phyloP scores from a whole-genome alignment of 169 alveolate species.

The Babesia bovis region DNA sequence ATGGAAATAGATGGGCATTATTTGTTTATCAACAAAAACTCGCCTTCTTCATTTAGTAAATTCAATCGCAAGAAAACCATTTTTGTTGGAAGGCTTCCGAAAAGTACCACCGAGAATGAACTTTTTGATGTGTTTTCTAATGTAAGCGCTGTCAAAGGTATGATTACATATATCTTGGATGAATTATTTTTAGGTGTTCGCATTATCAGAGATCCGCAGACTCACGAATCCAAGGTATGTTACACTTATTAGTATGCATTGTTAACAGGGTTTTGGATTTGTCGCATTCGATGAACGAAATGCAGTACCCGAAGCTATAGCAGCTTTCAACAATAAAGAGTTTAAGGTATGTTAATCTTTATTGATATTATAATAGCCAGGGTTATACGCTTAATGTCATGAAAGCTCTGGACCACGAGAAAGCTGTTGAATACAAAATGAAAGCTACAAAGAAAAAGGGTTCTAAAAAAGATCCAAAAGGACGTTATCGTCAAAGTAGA shows the following conservation, averaged over 20 bases:
- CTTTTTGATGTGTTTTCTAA: slow-evolving; percentile 51
- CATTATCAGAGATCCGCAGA: slow-evolving; percentile 47
- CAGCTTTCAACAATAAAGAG: slow-evolving; percentile 29
- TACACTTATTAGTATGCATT: background rate
- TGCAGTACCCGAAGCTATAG: slow-evolving; percentile 60
- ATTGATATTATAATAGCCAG: background rate
- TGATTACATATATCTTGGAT: background rate
- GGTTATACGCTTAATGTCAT: slow-evolving; percentile 60
- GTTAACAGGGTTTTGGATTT: slow-evolving; percentile 59
- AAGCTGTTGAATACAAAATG: slow-evolving; percentile 17
- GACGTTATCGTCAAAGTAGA: no score
- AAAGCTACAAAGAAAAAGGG: slow-evolving; percentile 18
- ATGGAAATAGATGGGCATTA: slow-evolving; percentile 62
- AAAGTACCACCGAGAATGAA: slow-evolving; percentile 52
- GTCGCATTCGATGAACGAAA: slow-evolving; percentile 53
- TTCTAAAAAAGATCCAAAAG: background rate
- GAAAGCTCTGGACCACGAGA: slow-evolving; percentile 52
- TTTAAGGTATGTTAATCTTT: slow-evolving; percentile 21
- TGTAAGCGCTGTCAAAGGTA: slow-evolving; percentile 54
- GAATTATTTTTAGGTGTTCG: slow-evolving; percentile 15
- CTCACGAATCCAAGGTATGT: slow-evolving; percentile 50
- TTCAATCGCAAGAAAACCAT: slow-evolving; percentile 63
- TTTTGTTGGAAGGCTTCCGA: slow-evolving; percentile 65
- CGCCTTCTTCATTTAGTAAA: slow-evolving; percentile 56
- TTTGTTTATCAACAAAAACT: slow-evolving; percentile 37